Percentiles rank a stretch among this genome's conserved stretches.
Evolutionary conservation across 2,329 filamentous ascomycete genomes (phyloP).

Genomic region (Colletotrichum noveboracense): DNA sequence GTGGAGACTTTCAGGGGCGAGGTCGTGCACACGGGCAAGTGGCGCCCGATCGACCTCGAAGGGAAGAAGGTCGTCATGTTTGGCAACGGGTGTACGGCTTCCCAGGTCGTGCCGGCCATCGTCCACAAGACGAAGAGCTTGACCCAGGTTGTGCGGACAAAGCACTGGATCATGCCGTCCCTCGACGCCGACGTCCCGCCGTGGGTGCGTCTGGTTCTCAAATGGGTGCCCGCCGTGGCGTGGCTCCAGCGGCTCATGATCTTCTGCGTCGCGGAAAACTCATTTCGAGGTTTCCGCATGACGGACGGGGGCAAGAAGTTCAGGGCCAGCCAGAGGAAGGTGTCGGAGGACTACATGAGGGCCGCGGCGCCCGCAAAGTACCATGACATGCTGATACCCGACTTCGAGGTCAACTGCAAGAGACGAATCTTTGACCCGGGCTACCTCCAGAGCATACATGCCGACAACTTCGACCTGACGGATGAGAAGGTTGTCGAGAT

Average conservation of each 20-base stretch:
- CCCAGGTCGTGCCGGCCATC: slow-evolving; percentile 56
- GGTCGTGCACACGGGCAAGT: slow-evolving; percentile 60
- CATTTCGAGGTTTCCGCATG: slow-evolving; percentile 35
- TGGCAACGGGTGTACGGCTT: slow-evolving; percentile 59
- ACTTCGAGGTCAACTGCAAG: slow-evolving; percentile 70
- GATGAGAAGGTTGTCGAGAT: slow-evolving; percentile 55
- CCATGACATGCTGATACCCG: slow-evolving; percentile 64
- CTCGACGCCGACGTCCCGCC: slow-evolving; percentile 27
- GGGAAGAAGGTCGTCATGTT: slow-evolving; percentile 56
- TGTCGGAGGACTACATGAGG: slow-evolving; percentile 46
- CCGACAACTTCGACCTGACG: slow-evolving; percentile 51
- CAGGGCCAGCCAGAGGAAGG: slow-evolving; percentile 39
- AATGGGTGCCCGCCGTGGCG: slow-evolving; percentile 50
- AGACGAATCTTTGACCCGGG: slow-evolving; percentile 62
- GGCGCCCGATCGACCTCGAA: slow-evolving; percentile 53
- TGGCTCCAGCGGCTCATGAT: slow-evolving; percentile 48
- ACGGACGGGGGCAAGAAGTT: slow-evolving; percentile 18
- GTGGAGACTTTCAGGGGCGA: slow-evolving; percentile 55
- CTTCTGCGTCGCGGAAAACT: slow-evolving; percentile 39
- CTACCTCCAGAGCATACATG: slow-evolving; percentile 59
- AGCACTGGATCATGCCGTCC: slow-evolving; percentile 47
- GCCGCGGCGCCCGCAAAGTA: slow-evolving; percentile 61
- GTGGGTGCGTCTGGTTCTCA: slow-evolving; percentile 38
- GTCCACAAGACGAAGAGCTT: slow-evolving; percentile 29
- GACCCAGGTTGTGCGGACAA: slow-evolving; percentile 45